Base-by-base conservation (phyloP, 2,329 filamentous ascomycete genomes). In the Lecanosticta acicola region DNA sequence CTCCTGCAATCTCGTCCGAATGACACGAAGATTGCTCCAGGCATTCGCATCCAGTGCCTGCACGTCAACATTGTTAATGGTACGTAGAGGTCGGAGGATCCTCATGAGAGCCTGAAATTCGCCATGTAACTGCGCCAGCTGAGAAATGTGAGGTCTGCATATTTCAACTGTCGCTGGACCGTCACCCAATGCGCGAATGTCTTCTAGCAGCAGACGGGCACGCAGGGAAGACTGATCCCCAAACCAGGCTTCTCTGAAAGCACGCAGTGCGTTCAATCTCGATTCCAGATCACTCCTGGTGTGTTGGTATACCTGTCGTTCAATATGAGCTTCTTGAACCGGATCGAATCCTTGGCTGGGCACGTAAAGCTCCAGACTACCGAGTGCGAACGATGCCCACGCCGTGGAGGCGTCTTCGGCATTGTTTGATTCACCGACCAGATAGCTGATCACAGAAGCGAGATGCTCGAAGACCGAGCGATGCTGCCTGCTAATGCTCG, bases 301-400 rank as follows among this genome's bases (percentile, higher is more conserved):
- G 46, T 81, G 71, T 14, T 71, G 62, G 60, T 84, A 75, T 17
- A 79, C 69, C 43, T 75, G 66, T 16, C 80, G 77, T 56, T 88
- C 83, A 14, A 95, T 77, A 42, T 73, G 72, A 4, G 77, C 68
- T 40, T 71, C 71, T 26, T 81, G 63, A 1, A 80, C 81, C 1
- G 93, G 93, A 64, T 98, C 93, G 59, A 91, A 93, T 3, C 85
- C 78, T 55, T 84, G 83, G 64, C 94, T 84, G 0, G 94, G 90
- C 2, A 97, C 81, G 60, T 91, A 96, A 2, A 96, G 74, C 51
- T 79, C 78, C 39, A 97, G 73, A 32, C 84, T 79, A 13, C 83
- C 83, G 16, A 90, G 68, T 1, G 87, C 84, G 49, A 95, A 81
- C 41, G 84, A 75, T 20, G 89, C 75, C 80, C 90, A 93, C 3